Conservation (phyloP, 202 grass and related monocot genomes). For the Thinopyrum obtusiflorum region DNA sequence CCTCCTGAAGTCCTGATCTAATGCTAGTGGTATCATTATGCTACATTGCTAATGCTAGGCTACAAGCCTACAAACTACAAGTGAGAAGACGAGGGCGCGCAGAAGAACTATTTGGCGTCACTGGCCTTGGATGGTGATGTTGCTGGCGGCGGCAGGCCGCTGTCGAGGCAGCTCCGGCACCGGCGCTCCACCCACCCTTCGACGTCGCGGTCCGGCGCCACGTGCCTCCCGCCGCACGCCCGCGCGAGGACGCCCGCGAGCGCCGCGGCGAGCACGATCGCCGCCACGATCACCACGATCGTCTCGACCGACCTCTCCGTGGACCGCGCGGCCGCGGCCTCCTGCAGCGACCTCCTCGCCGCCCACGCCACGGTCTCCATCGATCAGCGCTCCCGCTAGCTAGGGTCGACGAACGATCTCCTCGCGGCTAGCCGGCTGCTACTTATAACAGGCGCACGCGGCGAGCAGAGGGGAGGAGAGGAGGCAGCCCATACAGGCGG, state of each 20-base stretch:
- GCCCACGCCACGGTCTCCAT: constrained; percentile 10
- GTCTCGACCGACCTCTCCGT: constrained; percentile 65
- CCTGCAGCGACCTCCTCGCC: constrained; percentile 43
- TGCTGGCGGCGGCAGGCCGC: constrained; percentile 45
- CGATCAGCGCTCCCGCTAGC: not conserved
- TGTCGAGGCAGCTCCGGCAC: constrained; percentile 83
- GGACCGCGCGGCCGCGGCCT: constrained; percentile 34
- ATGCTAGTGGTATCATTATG: not conserved
- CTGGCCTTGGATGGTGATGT: constrained; percentile 34
- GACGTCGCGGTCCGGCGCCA: constrained; percentile 45
- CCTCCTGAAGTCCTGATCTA: not conserved
- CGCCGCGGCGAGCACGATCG: constrained; percentile 71
- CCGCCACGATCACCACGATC: constrained; percentile 81
- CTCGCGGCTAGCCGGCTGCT: not conserved
- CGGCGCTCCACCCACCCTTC: constrained; percentile 72
- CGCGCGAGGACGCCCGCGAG: constrained; percentile 71
- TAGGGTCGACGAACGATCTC: not conserved
- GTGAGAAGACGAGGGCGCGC: not conserved
- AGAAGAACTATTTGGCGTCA: constrained; percentile 37
- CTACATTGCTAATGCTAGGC: not conserved
- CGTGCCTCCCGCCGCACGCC: constrained; percentile 60
- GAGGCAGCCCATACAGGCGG: not conserved
- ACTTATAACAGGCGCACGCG: constrained; percentile 4
- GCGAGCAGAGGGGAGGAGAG: not conserved
- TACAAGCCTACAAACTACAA: not conserved